phyloP scores from a whole-genome alignment of 1,284 basidiomycete genomes.

The Thecaphora thlaspeos region DNA sequence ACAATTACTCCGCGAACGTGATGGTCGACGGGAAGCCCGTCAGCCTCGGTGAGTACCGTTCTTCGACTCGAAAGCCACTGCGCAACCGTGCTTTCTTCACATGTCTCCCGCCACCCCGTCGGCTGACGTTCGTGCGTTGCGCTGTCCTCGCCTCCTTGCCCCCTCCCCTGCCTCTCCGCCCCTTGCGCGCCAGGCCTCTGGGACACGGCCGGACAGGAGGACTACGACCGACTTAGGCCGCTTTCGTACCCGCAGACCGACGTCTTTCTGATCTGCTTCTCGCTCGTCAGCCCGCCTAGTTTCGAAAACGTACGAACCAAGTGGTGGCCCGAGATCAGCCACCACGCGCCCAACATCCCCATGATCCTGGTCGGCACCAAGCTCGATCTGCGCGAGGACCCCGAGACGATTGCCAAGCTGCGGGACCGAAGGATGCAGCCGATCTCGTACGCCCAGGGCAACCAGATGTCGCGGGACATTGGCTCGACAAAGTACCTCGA shows the following conservation, averaged over 20 bases:
- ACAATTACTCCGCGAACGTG: constrained; percentile 87
- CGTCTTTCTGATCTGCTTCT: constrained; percentile 99
- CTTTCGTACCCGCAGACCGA: constrained; percentile 99
- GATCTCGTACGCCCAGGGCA: constrained; percentile 85
- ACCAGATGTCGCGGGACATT: constrained; percentile 88
- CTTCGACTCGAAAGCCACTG: too few relatives aligned
- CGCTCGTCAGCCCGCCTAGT: constrained; percentile 90
- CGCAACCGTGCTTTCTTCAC: too few relatives aligned
- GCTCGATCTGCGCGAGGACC: constrained; percentile 94
- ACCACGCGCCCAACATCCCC: constrained; percentile 89
- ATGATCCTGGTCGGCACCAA: constrained; percentile 97
- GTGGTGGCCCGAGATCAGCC: constrained; percentile 62
- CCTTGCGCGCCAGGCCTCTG: constrained; percentile 18
- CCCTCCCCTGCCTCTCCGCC: too few relatives aligned
- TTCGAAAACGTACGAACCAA: constrained; percentile 99
- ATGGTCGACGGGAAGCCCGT: constrained; percentile 99
- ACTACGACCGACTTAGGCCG: constrained; percentile 91
- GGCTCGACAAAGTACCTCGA: constrained; percentile 88
- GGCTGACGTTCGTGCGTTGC: background rate
- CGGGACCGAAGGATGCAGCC: constrained; percentile 92
- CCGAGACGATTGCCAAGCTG: constrained; percentile 82
- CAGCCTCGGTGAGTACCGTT: constrained; percentile 88
- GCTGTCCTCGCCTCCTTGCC: background rate
- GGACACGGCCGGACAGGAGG: constrained; percentile 57
- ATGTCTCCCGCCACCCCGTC: too few relatives aligned